Evolutionary conservation across 208 protist species (phyloP), one percentile per base, ranked within the genome.

Genomic region (Phytomonas francai): DNA sequence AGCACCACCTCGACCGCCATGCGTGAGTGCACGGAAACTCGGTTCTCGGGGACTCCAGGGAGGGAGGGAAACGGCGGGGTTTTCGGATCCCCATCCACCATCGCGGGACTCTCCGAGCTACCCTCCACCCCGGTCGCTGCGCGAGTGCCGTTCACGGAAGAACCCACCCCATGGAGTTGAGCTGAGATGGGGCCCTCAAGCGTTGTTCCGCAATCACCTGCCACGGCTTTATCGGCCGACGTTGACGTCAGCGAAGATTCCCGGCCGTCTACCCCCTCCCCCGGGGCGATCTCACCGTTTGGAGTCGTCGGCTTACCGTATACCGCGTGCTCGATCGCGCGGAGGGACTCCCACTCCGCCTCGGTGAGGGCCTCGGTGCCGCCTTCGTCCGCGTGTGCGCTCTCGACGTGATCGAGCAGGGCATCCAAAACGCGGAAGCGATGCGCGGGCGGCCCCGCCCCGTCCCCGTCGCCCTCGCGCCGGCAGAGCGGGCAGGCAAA

Each of bases 351-450:
- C 76, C 77, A 73, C 25, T 88, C 77, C 11, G 25, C 65, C n/a
- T 80, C 74, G 0, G 66, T 77, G 12, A 87, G 63, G 61, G 75
- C 72, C 0, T 30, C 67, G 42, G 67, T 61, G 25, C 3, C 81
- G n/a, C 34, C 59, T 33, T 62, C 59, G 34, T 25, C 67, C 14
- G 61, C 72, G 63, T 88, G 79, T 57, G 51, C 64, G 9, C 63
- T 36, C 22, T 83, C 80, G n/a, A 93, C 56, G 72, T 93, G 87
- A 59, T 87, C 78, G 33, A 85, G 66, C 61, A 93, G 60, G 1
- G 80, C 74, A 57, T 89, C 82, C 36, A 93, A 70, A 1, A 93
- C 34, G 5, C 87, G 74, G 66, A 84, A 92, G 4, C 77, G 79
- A 1, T 59, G 73, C 2, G 67, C 65, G 14, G 31, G 57, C 1